phyloP scores from a whole-genome alignment of 2,329 filamentous ascomycete genomes.

The Penicillium hordei region DNA sequence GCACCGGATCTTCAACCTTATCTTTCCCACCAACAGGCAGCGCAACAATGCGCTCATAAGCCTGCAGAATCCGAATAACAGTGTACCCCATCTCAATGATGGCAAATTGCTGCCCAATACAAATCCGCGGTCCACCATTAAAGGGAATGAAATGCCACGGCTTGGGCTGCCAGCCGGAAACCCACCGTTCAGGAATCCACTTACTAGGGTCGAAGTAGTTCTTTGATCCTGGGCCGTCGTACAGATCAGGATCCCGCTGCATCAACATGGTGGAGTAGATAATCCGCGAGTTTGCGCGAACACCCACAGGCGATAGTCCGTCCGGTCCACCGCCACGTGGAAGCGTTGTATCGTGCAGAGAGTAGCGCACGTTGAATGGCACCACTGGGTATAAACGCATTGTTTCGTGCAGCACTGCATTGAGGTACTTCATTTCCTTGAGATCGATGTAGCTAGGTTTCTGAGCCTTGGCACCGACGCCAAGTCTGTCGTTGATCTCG shows the following conservation, averaged over 20 bases:
- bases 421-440: constrained; percentile 83
- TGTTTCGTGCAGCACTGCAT: constrained; percentile 70
- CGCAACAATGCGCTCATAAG: constrained; percentile 40
- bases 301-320: constrained; percentile 45
- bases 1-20: constrained; percentile 36
- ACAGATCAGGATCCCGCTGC: constrained; percentile 53
- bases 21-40: constrained; percentile 32
- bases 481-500: constrained; percentile 70
- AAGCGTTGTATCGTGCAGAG: constrained; percentile 71
- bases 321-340: constrained; percentile 62
- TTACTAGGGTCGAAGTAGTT: constrained; percentile 43
- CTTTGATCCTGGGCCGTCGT: constrained; percentile 40
- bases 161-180: constrained; percentile 51
- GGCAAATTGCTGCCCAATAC: constrained; percentile 61
- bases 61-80: constrained; percentile 45
- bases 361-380: constrained; percentile 74
- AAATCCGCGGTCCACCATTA: constrained; percentile 55
- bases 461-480: constrained; percentile 53
- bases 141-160: constrained; percentile 58
- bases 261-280: constrained; percentile 54
- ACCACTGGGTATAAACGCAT: constrained; percentile 75
- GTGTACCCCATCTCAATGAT: constrained; percentile 59
- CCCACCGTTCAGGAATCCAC: constrained; percentile 55
- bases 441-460: constrained; percentile 70
- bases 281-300: constrained; percentile 50